Evolutionary conservation across 208 protist genomes (phyloP), one percentile per base, ranked within the genome.

Genomic region (Balamuthia mandrillaris): DNA sequence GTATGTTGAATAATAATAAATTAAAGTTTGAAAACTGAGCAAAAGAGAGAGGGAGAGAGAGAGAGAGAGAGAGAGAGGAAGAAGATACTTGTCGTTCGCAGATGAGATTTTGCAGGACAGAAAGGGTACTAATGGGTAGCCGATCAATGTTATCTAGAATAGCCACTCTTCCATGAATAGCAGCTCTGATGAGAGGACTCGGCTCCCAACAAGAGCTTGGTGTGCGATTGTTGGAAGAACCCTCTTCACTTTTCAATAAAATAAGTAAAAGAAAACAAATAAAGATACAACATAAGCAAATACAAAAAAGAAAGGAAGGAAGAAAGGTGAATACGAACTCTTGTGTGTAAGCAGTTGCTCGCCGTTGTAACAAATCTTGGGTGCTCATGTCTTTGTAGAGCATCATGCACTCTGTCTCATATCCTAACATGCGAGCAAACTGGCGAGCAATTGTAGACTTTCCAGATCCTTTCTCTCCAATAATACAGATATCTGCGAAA

Each of bases 361-460:
- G 92, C 33, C 95, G 91, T 90, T 97, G 95, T 27, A 98, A 94
- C 54, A 98, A 89, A 77, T 98, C 96, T 39, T 95, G 93, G 54
- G 94, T 90, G 21, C 94, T 95, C 96, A 97, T 97, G 85, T 98
- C 96, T 86, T 89, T 97, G 97, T 21, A 96, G 79, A 87, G 95
- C 93, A 89, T 96, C 78, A 84, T 44, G 51, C 63, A 82, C 52
- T 72, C 52, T 39, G 78, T 84, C 35, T 84, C 72, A 33, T 81
- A 81, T 1, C 78, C 78, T 27, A 84, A 21, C 24, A 74, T 29
- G 45, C 14, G 24, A 18, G 60, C 60, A n/a, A 81, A 81, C 41
- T 60, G 72, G 7, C 72, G 52, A 37, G 29, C 24, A n/a, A 97
- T 68, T 1, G 89, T 89, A 18, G 93, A 95, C 89, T 98, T 98